These are phyloP conservation scores for Hypoxylon fragiforme DNA, from an alignment of 495 filamentous ascomycete genomes.

Conservation along the genomic window DNA sequence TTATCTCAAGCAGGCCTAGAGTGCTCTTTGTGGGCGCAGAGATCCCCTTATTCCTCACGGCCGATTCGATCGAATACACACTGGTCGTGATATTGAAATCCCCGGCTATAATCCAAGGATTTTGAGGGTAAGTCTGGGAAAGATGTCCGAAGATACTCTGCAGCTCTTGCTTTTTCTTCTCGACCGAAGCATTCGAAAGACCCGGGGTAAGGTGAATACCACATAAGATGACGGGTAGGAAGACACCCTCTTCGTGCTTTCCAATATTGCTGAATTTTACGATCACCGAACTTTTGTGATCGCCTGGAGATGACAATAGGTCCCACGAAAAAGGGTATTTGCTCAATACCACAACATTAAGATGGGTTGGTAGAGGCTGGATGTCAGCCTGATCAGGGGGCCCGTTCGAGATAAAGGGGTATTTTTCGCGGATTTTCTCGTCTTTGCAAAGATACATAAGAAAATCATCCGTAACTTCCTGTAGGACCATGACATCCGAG, in stretches of 20 bases:
- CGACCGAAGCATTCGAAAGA: constrained; percentile 55
- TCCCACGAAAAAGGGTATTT: constrained; percentile 54
- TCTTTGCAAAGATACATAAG: constrained; percentile 53
- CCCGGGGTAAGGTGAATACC: constrained; percentile 59
- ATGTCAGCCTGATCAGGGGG: constrained; percentile 52
- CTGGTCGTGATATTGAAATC: constrained; percentile 63
- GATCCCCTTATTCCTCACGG: constrained; percentile 49
- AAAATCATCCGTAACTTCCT: constrained; percentile 63
- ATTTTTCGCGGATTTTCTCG: constrained; percentile 46
- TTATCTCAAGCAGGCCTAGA: constrained; percentile 39
- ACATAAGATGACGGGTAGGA: constrained; percentile 46
- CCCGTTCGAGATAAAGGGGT: constrained; percentile 55
- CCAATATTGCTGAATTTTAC: constrained; percentile 44
- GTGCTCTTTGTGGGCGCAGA: constrained; percentile 39
- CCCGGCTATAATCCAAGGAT: constrained; percentile 57
- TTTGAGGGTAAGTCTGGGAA: constrained; percentile 31
- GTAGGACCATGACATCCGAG: constrained; percentile 55
- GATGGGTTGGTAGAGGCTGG: constrained; percentile 53
- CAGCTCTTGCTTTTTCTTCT: constrained; percentile 54
- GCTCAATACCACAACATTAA: constrained; percentile 59
- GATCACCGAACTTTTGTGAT: constrained; percentile 57
- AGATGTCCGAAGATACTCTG: constrained; percentile 49
- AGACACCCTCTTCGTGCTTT: constrained; percentile 15
- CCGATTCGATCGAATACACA: constrained; percentile 50
- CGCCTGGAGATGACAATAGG: constrained; percentile 47